Base-by-base conservation (phyloP, 2,329 filamentous ascomycete genomes). In the Thielaviopsis ethacetica region DNA sequence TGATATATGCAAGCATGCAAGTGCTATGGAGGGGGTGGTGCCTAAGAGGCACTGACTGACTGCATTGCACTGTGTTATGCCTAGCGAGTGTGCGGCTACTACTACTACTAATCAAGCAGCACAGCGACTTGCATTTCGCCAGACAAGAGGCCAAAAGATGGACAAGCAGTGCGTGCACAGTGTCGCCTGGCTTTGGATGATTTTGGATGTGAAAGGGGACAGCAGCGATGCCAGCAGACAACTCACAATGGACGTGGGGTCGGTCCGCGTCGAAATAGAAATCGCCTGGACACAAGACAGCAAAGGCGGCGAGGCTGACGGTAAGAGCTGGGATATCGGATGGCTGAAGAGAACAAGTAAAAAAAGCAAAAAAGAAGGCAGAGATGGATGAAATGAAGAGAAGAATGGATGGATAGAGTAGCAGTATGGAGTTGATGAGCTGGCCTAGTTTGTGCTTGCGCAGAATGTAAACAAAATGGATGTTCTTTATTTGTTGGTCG, bases 21-120 rank as follows among this genome's bases (percentile, higher is more conserved):
- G 54, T 56, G 54, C 12, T 49, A 19, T 21, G 22, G 56, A 38
- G 26, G 57, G 57, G 38, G 30, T 50, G 57, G 41, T 58, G 57
- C 57, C 57, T 58, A 54, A 54, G 24, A 24, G 22, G 30, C 17
- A n/a, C 38, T n/a, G 17, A n/a, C 38, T n/a, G 17, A 15, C 38
- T 44, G 38, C 15, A 44, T 44, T 44, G n/a, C 44, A 49, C n/a
- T 49, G 44, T 21, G 21, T 49, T 49, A 17, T 49, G n/a, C 44
- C 44, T 49, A 21, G 44, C 44, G 44, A 49, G 44, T n/a, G 21
- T 49, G 44, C 44, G n/a, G 17, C 17, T 49, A 44, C 5, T n/a
- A 38, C 44, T 5, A 5, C 17, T 49, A 44, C 5, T n/a, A 38
- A 54, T n/a, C 19, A 54, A 54, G 52, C 52, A 54, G 27, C 52